Evolutionary conservation across 495 filamentous ascomycete genomes (phyloP).

Genomic region (Aspergillus asperescens): DNA sequence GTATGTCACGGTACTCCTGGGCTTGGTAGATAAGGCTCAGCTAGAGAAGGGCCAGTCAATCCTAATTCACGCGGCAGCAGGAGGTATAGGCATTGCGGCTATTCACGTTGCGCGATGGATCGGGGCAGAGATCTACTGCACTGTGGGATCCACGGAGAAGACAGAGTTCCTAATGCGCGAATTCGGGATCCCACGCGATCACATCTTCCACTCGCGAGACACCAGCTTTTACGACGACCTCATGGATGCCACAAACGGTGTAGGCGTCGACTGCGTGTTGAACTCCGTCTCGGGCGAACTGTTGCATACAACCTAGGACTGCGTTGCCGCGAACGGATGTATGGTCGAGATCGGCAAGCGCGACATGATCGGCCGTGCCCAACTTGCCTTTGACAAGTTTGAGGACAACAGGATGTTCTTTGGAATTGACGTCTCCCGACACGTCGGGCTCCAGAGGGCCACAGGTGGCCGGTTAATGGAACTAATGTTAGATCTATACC

Average conservation of each 20-base stretch:
- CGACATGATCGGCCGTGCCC: constrained; percentile 17
- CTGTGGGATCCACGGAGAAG: constrained; percentile 43
- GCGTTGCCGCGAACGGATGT: constrained; percentile 46
- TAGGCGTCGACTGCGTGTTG: constrained; percentile 48
- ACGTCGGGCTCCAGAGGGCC: background rate
- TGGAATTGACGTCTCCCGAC: constrained; percentile 18
- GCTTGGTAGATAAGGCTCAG: constrained; percentile 24
- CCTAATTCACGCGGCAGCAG: constrained; percentile 28
- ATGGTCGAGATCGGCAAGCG: constrained; percentile 47
- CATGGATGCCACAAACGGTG: constrained; percentile 39
- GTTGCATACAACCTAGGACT: constrained; percentile 46
- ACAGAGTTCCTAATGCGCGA: constrained; percentile 27
- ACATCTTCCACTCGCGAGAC: constrained; percentile 50
- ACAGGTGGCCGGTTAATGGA: background rate
- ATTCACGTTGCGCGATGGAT: constrained; percentile 20
- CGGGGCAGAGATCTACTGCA: constrained; percentile 36
- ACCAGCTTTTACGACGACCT: constrained; percentile 41
- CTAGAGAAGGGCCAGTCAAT: constrained; percentile 20
- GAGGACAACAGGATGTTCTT: constrained; percentile 30
- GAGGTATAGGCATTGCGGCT: constrained; percentile 26
- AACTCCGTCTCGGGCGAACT: constrained; percentile 48
- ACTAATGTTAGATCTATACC: background rate
- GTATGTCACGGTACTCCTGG: constrained; percentile 35
- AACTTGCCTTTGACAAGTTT: constrained; percentile 35
- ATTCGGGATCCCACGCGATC: constrained; percentile 32